A percentile compares a stretch with the other conserved stretches of the same genome.
These are phyloP conservation scores for Scleroderma bovista DNA, from an alignment of 768 basidiomycete genomes.

Conservation along the genomic window DNA sequence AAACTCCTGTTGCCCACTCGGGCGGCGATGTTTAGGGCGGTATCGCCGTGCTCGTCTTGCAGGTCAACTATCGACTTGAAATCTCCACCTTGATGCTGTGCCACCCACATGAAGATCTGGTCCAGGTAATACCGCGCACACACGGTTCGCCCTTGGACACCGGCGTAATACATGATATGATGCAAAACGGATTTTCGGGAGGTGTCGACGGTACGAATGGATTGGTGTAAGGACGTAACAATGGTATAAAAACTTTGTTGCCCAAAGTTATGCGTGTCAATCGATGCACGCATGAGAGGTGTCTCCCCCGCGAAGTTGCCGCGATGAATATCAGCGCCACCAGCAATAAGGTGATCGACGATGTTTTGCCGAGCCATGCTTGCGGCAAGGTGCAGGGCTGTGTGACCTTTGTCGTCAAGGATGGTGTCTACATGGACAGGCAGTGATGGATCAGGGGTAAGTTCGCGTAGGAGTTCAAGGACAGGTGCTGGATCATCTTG, in stretches of 20 bases:
- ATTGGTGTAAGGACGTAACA: conserved; percentile 57
- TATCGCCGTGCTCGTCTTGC: conserved; percentile 94
- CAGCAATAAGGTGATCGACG: conserved; percentile 62
- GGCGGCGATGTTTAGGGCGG: conserved; percentile 92
- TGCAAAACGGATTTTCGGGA: conserved; percentile 84
- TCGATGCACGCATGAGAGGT: conserved; percentile 84
- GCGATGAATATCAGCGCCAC: conserved; percentile 83
- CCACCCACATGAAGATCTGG: conserved; percentile 82
- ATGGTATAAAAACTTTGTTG: conserved; percentile 66
- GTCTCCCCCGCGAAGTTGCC: conserved; percentile 96
- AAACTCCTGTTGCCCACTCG: conserved; percentile 86
- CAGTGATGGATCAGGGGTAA: conserved; percentile 38
- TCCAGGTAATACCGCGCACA: conserved; percentile 90
- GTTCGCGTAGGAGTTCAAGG: conserved; percentile 60
- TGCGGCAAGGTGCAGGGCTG: conserved; percentile 88
- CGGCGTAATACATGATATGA: conserved; percentile 86
- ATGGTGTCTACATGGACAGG: conserved; percentile 68
- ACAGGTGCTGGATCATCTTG: conserved; percentile 62
- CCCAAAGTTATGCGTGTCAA: conserved; percentile 84
- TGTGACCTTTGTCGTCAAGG: conserved; percentile 92
- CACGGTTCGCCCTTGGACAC: conserved; percentile 80
- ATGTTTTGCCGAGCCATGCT: conserved; percentile 70
- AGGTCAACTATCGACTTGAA: conserved; percentile 81
- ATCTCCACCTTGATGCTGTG: conserved; percentile 66
- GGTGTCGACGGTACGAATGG: conserved; percentile 85